Percentiles rank a stretch among this genome's conserved stretches.
These are phyloP conservation scores for Boletus pseudopeckii DNA, from an alignment of 768 basidiomycete species.

Conservation along the genomic window DNA sequence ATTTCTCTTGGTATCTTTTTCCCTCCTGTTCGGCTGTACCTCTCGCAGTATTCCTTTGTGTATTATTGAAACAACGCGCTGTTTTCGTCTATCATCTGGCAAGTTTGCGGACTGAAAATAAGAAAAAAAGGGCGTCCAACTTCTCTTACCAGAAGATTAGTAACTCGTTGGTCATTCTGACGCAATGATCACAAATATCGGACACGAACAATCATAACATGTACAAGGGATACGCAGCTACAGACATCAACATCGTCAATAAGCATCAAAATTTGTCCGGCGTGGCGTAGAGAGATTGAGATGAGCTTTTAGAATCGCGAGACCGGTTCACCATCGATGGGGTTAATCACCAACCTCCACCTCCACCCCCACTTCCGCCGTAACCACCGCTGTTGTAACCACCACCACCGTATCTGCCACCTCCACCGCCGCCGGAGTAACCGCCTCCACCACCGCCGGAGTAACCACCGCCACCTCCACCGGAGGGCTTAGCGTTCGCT, in stretches of 20 bases:
- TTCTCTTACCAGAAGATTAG: too few species aligned
- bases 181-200: not conserved
- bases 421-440: constrained; percentile 4
- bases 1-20: not conserved
- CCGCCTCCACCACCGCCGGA: constrained; percentile 13
- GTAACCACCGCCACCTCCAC: constrained; percentile 26
- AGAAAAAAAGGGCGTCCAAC: too few species aligned
- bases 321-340: not conserved
- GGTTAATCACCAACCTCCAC: constrained; percentile 11
- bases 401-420: constrained; percentile 7
- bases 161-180: not conserved
- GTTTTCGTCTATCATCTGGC: not conserved
- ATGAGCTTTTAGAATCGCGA: constrained; percentile 3
- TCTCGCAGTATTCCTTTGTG: not conserved
- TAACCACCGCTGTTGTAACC: not conserved
- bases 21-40: not conserved
- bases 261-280: constrained; percentile 1
- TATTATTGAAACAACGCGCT: constrained; percentile 8
- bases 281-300: constrained; percentile 1
- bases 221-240: not conserved
- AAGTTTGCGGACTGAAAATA: too few species aligned
- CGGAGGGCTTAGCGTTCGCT: constrained; percentile 29
- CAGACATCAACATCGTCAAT: constrained; percentile 10
- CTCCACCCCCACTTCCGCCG: not conserved
- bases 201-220: not conserved